Evolutionary conservation across 768 basidiomycete species (phyloP), one percentile per base, ranked within the genome.

Genomic region (Russula ochroleuca): DNA sequence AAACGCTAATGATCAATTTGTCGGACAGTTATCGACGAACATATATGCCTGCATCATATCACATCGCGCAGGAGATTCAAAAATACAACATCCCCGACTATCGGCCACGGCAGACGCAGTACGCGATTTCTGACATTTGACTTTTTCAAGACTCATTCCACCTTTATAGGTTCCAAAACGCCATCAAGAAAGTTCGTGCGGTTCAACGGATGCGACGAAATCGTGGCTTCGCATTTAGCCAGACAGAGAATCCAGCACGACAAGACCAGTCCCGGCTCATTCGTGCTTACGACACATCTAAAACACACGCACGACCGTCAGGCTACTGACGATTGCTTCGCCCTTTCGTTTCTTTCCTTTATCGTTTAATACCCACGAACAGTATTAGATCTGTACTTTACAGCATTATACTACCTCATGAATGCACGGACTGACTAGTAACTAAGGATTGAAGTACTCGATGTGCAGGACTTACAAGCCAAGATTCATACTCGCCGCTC

Each of bases 181-280:
- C 97, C 17, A 99, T 99, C 81, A 98, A 98, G 76, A 99, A 99
- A 74, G 97, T 99, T 14, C 86, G 97, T n/a, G 97, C 97, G 0
- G 92, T 94, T 2, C 97, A 99, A 73, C 86, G 97, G 38, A 93
- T 98, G 90, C 88, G 97, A 15, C 83, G 92, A 61, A 97, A 93
- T 66, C 86, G 97, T 53, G 97, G 97, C 3, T 99, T 98, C 73
- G 97, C 97, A 5, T 99, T 99, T 79, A 94, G 90, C 74, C 95
- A 98, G 75, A 97, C 94, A 3, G 95, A 98, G 75, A 90, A 88
- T 68, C 80, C 81, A 31, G 83, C 85, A 35, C 85, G 85, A 67
- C 88, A 95, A 76, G 94, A 96, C 75, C 95, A 98, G 74, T 82
- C 90, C 54, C 81, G 85, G 70, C 77, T 94, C 64, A 93, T 94